A percentile compares a stretch with the other conserved stretches of the same genome.
Conservation (phyloP, 305 asterid species). For the Fraxinus baroniana region DNA sequence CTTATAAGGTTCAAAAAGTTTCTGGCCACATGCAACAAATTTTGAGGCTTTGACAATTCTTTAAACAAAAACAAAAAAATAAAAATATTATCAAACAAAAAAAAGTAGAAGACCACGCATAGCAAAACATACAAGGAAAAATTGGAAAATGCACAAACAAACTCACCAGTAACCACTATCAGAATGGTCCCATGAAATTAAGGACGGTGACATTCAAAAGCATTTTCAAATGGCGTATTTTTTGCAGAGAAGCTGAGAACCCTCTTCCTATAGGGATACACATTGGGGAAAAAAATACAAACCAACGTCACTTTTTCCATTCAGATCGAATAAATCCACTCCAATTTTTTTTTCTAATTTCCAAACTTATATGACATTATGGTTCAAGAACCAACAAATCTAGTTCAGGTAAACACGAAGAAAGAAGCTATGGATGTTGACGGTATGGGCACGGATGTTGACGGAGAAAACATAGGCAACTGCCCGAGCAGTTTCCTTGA, state of each 20-base stretch:
- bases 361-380: background rate
- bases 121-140: background rate
- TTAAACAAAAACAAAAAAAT: background rate
- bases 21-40: background rate
- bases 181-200: conserved; percentile 23
- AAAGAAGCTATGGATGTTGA: conserved; percentile 8
- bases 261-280: no score
- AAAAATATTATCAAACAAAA: background rate
- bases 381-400: background rate
- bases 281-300: no score
- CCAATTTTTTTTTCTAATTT: no score
- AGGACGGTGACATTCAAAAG: no score
- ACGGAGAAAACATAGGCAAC: conserved; percentile 28
- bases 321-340: no score
- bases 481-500: conserved; percentile 57
- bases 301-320: no score
- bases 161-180: conserved; percentile 67
- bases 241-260: no score
- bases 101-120: background rate
- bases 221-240: no score
- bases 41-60: background rate
- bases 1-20: background rate
- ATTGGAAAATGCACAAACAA: conserved; percentile 23
- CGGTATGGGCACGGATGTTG: conserved; percentile 23
- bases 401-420: background rate